Evolutionary conservation across 2,329 filamentous ascomycete genomes (phyloP), one percentile per base, ranked within the genome.

Genomic region (Fusarium succisae): DNA sequence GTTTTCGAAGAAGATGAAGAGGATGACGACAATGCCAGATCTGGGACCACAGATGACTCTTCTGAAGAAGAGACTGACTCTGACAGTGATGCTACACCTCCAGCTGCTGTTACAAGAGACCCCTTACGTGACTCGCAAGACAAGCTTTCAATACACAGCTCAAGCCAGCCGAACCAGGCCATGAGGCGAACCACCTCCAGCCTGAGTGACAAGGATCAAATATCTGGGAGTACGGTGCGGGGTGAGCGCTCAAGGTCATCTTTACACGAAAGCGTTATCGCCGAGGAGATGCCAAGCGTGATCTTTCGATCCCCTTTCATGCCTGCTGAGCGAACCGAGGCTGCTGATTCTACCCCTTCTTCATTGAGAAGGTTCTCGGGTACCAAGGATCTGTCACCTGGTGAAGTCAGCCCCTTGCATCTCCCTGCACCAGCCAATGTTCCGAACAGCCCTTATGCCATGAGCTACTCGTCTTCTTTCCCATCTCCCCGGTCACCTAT

Each of bases 1-100:
- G 94, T 96, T 2, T 96, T 96, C 73, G 94, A 96, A 79, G 94
- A 96, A 76, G 93, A 95, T 35, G 93, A 95, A 72, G 92, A 94
- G 76, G 87, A 89, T 7, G 84, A 86, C 6, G 87, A 89, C 24
- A 85, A 85, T 41, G 84, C 85, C 70, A 83, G 83, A 74, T 83
- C 76, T 65, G 83, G 62, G 78, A 80, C 60, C 79, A 80, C 32
- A 79, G 78, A 35, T 79, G 78, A 53, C 14, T 76, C 80, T 24
- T 77, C 77, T 10, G 90, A 92, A 73, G 83, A 85, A 8, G 82
- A 84, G 3, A 82, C 84, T 3, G 88, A 90, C 18, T 86, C 86
- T 26, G 84, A 83, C 63, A 82, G 81, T 28, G 82, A 84, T 38
- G 75, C 72, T 8, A 83, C 83, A 13, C 80, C 81, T 13, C 80